phyloP scores from a whole-genome alignment of 768 basidiomycete genomes.

The Butyriboletus loyo region DNA sequence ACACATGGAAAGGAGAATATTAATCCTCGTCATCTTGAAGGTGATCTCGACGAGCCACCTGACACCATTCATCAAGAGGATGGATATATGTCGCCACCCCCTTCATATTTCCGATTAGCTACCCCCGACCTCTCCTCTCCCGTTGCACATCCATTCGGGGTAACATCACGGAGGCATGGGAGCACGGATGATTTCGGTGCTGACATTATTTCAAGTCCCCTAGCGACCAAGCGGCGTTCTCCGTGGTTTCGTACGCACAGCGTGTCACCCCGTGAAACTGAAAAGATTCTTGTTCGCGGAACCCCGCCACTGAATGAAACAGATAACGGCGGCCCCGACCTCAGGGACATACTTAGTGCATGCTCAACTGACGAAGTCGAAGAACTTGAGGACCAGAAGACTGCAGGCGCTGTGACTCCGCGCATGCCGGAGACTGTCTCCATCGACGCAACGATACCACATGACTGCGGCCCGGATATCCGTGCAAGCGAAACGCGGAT shows the following conservation, averaged over 20 bases:
- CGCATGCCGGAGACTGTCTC: conserved; percentile 31
- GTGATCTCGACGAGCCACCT: conserved; percentile 37
- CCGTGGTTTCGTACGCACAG: conserved; percentile 4
- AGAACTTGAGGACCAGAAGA: conserved; percentile 21
- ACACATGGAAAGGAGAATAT: conserved; percentile 38
- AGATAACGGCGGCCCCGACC: conserved; percentile 38
- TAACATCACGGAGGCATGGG: conserved; percentile 7
- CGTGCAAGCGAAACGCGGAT: conserved; percentile 30
- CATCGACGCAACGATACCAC: conserved; percentile 23
- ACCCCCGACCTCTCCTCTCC: conserved; percentile 71
- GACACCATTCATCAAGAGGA: conserved; percentile 69
- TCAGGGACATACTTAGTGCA: conserved; percentile 43
- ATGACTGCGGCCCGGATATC: conserved; percentile 24
- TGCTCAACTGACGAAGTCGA: conserved; percentile 47
- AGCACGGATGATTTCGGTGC: conserved; percentile 45
- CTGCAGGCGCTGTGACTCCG: conserved; percentile 33
- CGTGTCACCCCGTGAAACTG: not conserved
- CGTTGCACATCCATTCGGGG: conserved; percentile 31
- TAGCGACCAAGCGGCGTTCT: conserved; percentile 21
- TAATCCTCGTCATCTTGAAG: conserved; percentile 39
- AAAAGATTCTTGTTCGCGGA: conserved; percentile 26
- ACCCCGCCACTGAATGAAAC: conserved; percentile 25
- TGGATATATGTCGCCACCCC: conserved; percentile 75
- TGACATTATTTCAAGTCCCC: conserved; percentile 40
- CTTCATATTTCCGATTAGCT: conserved; percentile 45